A percentile compares a stretch with the other conserved stretches of the same genome.
These are phyloP conservation scores for Mollisia scopiformis DNA, from an alignment of 2,329 filamentous ascomycete genomes.

Conservation along the genomic window DNA sequence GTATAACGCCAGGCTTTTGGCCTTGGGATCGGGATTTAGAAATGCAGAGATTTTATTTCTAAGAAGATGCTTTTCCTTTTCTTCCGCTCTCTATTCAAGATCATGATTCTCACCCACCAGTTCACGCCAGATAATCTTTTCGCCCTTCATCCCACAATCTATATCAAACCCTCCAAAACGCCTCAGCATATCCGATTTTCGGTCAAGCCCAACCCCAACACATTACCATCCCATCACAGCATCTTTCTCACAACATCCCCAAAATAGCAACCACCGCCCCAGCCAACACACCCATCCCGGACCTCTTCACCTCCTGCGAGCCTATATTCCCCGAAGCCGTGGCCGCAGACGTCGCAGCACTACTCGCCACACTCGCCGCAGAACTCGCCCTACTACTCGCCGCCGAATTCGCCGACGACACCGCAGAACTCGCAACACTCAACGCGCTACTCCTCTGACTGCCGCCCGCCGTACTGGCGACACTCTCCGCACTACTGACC, in stretches of 20 bases:
- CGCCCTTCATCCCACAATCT: too few species aligned
- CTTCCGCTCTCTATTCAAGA: too few species aligned
- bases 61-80: too few species aligned
- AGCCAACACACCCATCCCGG: conserved; percentile 4
- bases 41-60: too few species aligned
- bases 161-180: background rate
- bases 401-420: background rate
- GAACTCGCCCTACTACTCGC: background rate
- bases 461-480: conserved; percentile 1
- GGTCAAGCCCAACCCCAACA: too few species aligned
- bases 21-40: background rate
- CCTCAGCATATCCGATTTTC: too few species aligned
- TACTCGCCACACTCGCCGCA: conserved; percentile 4
- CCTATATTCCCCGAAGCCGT: background rate
- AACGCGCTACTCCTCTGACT: background rate
- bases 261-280: conserved; percentile 5
- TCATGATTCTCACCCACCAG: too few species aligned
- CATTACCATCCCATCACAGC: background rate
- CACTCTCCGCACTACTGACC: background rate
- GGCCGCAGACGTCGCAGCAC: background rate
- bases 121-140: too few species aligned
- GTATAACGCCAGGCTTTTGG: background rate
- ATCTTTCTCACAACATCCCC: conserved; percentile 3
- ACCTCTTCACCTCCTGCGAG: background rate
- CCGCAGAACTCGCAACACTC: background rate